Percentiles rank a stretch among this genome's conserved stretches.
These are phyloP conservation scores for Strobilomyces dryophilus DNA, from an alignment of 768 basidiomycete genomes.

Conservation along the genomic window DNA sequence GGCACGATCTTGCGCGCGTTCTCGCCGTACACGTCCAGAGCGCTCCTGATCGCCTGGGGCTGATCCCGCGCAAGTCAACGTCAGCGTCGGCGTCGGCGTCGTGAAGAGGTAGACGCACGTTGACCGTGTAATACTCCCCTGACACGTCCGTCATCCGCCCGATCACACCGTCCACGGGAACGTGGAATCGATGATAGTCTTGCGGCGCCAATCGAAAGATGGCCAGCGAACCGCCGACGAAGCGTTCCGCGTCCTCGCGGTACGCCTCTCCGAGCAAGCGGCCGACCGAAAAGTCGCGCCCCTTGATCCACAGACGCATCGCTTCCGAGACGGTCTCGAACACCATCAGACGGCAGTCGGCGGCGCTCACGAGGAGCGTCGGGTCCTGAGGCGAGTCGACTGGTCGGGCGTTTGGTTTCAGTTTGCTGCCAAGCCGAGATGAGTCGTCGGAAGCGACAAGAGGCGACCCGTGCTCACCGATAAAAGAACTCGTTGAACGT, in stretches of 20 bases:
- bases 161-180: constrained; percentile 84
- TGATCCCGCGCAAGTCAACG: constrained; percentile 24
- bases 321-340: constrained; percentile 67
- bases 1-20: constrained; percentile 91
- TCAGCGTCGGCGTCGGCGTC: background rate
- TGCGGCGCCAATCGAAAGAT: constrained; percentile 93
- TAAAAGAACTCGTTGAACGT: constrained; percentile 95
- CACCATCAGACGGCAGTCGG: constrained; percentile 94
- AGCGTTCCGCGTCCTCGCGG: constrained; percentile 40
- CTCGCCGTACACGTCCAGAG: constrained; percentile 91
- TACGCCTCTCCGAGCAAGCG: too few relatives aligned
- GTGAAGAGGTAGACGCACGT: constrained; percentile 48
- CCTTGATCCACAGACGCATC: too few relatives aligned
- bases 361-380: constrained; percentile 76
- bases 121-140: constrained; percentile 97
- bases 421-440: constrained; percentile 51
- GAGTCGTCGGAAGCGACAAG: background rate
- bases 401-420: constrained; percentile 79
- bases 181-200: constrained; percentile 95
- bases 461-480: constrained; percentile 36
- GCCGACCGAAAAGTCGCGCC: too few relatives aligned
- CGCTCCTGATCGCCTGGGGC: constrained; percentile 91
- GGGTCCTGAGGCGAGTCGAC: constrained; percentile 71
- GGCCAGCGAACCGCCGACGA: constrained; percentile 74
- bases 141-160: constrained; percentile 79